These are phyloP conservation scores for Calocera viscosa DNA, from an alignment of 768 basidiomycete species.

Conservation along the genomic window DNA sequence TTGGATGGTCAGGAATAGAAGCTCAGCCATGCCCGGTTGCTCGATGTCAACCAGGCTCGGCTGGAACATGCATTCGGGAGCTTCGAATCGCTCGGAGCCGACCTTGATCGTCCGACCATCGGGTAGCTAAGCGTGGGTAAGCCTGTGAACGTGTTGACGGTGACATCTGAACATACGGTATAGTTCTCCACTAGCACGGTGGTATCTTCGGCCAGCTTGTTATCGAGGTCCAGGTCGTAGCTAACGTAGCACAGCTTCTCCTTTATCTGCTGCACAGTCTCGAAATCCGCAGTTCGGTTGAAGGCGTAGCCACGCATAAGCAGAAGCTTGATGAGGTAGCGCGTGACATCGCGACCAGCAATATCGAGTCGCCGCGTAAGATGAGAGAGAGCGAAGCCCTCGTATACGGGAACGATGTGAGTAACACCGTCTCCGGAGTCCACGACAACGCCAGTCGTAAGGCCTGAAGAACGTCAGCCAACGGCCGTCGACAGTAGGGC, in stretches of 20 bases:
- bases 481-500: not conserved
- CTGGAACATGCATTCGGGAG: constrained; percentile 99
- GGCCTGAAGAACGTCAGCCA: constrained; percentile 39
- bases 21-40: constrained; percentile 94
- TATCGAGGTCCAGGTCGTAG: constrained; percentile 94
- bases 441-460: constrained; percentile 96
- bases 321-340: constrained; percentile 97
- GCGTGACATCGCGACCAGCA: constrained; percentile 94
- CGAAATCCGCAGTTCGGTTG: constrained; percentile 98
- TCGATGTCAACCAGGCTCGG: constrained; percentile 95
- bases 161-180: constrained; percentile 44
- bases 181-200: constrained; percentile 94
- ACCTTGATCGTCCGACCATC: constrained; percentile 96
- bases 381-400: constrained; percentile 91
- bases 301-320: constrained; percentile 99
- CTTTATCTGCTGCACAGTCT: constrained; percentile 97
- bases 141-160: not conserved
- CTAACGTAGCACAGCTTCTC: constrained; percentile 98
- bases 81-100: constrained; percentile 95
- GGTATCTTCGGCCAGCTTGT: constrained; percentile 85
- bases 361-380: constrained; percentile 90
- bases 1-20: constrained; percentile 95
- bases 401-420: constrained; percentile 97
- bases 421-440: constrained; percentile 99
- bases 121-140: constrained; percentile 47